These are phyloP conservation scores for Mrakia frigida DNA, from an alignment of 768 basidiomycete species.

Conservation along the genomic window DNA sequence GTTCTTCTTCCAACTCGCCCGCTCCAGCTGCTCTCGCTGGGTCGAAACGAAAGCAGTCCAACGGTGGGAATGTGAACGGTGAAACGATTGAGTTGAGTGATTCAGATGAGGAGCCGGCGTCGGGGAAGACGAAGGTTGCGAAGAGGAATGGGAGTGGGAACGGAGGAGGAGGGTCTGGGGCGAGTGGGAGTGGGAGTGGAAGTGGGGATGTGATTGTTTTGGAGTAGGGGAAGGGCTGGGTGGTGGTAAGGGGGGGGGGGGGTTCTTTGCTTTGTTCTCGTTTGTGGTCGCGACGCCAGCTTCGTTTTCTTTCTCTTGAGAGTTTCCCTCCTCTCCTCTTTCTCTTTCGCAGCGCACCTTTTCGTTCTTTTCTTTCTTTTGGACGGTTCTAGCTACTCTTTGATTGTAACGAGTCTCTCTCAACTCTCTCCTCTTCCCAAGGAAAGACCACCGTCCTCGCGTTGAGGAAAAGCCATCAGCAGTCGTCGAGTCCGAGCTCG, in stretches of 20 bases:
- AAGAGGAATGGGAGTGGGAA: neutral
- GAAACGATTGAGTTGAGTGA: neutral
- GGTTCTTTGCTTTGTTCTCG: no score
- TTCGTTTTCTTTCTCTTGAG: neutral
- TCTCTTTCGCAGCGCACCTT: neutral
- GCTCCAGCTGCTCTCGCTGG: neutral
- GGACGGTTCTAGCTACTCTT: no score
- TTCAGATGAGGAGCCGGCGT: neutral
- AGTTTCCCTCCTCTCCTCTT: neutral
- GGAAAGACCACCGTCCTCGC: no score
- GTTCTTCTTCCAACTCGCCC: neutral
- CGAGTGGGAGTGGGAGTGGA: neutral
- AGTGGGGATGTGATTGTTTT: neutral
- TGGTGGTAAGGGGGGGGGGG: neutral
- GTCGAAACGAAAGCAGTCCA: conserved; percentile 6
- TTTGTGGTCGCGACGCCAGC: no score
- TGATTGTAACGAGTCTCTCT: no score
- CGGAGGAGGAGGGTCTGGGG: neutral
- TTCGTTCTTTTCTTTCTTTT: neutral
- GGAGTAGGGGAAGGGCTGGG: neutral
- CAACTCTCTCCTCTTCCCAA: no score
- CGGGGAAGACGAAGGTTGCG: neutral
- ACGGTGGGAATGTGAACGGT: neutral
- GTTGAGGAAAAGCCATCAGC: no score
- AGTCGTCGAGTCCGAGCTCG: no score